Base-by-base conservation (phyloP, 2,329 filamentous ascomycete genomes). In the Podosphaera leucotricha region DNA sequence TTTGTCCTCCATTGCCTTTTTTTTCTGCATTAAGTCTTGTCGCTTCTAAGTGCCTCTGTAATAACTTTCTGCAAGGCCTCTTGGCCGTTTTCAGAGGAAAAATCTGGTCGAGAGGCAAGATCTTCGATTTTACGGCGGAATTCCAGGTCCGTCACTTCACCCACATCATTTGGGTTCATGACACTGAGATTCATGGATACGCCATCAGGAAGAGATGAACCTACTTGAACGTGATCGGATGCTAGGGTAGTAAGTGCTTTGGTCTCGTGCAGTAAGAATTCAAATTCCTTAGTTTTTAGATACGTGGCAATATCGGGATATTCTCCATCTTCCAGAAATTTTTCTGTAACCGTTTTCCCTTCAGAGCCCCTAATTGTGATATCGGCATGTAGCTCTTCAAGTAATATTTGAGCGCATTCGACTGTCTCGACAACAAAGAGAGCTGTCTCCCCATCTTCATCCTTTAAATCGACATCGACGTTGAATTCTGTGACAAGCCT, bases 401-500 rank as follows among this genome's bases (percentile, higher is more conserved):
- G 72, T 6, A 98, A 66, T 43, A 77, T 71, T 53, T 72, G 73
- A 18, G 87, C 87, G 38, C 84, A 77, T 3, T 81, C 77, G 41
- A 80, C 66, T 0, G 75, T 82, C 61, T 98, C 90, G 22, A 77
- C 75, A n/a, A 85, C 83, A 57, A 93, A 98, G 3, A 98, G 66
- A n/a, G 87, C 80, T 1, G 87, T 94, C 62, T 98, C 90, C 46
- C 77, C 73, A 59, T 98, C 90, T 59, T 93, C 83, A 57, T 98
- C 90, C 51, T 71, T 72, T 43, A 94, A 65, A 58, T 94, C 78
- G 41, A 85, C 72, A 47, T 86, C 66, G 20, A 87, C 86, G 11
- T 75, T 63, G 61, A 86, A 83, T 28, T 87, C 81, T 40, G 66
- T 66, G 22, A 93, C 67, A 5, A 98, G 70, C 0, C 73, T 62